Conservation (phyloP, 176 grass and related monocot genomes). For the Ensete ventricosum region DNA sequence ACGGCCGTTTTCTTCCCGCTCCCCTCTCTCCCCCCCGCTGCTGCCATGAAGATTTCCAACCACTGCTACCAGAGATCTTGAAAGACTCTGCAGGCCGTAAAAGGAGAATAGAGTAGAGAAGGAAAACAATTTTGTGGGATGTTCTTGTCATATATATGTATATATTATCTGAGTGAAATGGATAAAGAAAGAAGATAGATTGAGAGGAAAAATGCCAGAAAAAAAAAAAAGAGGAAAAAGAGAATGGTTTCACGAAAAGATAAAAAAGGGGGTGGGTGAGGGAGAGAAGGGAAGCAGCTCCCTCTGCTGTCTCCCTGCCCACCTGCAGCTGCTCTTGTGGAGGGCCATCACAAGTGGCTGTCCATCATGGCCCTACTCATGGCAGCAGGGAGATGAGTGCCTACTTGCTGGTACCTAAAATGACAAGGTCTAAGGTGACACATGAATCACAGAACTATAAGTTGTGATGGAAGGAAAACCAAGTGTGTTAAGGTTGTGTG, state of each 20-base stretch:
- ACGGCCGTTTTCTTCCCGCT: constrained; percentile 3
- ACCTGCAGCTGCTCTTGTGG: neutral
- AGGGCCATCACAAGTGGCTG: neutral
- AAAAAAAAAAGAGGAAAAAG: too few relatives aligned
- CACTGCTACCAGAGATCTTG: too few relatives aligned
- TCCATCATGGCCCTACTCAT: neutral
- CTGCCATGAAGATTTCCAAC: neutral
- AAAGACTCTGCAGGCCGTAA: neutral
- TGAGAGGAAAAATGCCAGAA: neutral
- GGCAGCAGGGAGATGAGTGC: neutral
- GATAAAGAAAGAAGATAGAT: neutral
- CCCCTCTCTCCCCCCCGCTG: neutral
- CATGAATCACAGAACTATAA: neutral
- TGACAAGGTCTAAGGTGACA: neutral
- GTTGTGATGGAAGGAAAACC: neutral
- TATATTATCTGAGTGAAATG: neutral
- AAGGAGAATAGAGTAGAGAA: neutral
- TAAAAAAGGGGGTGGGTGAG: neutral
- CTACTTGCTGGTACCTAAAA: constrained; percentile 1
- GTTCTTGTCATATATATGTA: too few relatives aligned
- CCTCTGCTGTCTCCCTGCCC: neutral
- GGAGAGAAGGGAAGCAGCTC: neutral
- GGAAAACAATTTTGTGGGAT: too few relatives aligned
- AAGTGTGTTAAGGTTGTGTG: too few relatives aligned
- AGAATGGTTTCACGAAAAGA: neutral